Evolutionary conservation across 1,139 yeast genomes (phyloP), one percentile per base, ranked within the genome.

Genomic region (Geotrichum reessii): DNA sequence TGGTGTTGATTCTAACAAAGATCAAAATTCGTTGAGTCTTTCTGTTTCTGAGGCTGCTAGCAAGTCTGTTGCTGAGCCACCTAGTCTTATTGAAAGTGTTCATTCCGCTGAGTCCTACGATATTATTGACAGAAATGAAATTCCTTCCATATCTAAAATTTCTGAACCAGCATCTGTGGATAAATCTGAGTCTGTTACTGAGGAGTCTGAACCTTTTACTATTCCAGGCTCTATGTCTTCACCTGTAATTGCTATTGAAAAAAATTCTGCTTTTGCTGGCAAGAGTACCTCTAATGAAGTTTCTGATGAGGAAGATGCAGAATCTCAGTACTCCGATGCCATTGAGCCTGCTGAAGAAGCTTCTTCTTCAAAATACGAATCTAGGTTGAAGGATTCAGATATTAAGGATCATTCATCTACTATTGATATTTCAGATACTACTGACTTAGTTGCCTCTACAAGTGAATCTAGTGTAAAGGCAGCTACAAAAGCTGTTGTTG

Each of bases 51-150:
- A 47, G 7, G 11, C 12, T 11, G 11, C 6, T 4, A 6, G 6
- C 8, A 11, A 33, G 6, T 1, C 31, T 47, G 2, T 27, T n/a
- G 24, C 28, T 11, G 17, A 25, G 17, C 49, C 25, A 28, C 9
- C 51, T 48, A 17, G 25, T 53, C 19, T 14, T 19, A 7, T 31
- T 9, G 31, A 22, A 22, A 51, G 48, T 31, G 56, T 33, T 6
- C 27, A 33, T 24, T 37, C 51, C 21, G 47, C 53, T 27, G 57
- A 48, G 12, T 55, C 57, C 12, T 55, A 49, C 25, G 57, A 55
- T 21, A 24, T 55, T 17, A 50, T 55, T 50, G 53, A 50, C 14
- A 50, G 37, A 31, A 44, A 37, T 8, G 40, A 37, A n/a, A 24
- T n/a, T 40, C 24, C 44, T n/a, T 9, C 22, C 17, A 28, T 9